These are phyloP conservation scores for Camellia lanceoleosa DNA, from an alignment of 148 eudicot species.

Conservation along the genomic window DNA sequence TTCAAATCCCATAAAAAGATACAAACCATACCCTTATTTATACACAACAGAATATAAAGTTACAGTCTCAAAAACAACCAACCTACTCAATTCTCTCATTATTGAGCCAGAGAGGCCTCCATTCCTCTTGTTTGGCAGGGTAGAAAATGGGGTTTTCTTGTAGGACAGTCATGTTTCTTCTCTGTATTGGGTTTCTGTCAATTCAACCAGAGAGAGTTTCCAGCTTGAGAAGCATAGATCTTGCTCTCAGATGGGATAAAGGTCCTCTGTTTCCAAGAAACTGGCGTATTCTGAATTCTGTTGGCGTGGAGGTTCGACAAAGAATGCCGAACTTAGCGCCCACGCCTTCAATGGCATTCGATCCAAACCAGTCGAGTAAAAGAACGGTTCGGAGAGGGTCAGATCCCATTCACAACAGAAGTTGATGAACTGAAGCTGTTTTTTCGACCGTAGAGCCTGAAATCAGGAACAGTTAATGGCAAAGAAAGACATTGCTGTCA, in stretches of 20 bases:
- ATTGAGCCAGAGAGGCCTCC: background rate
- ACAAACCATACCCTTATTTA: conserved; percentile 18
- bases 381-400: conserved; percentile 68
- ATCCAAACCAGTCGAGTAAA: conserved; percentile 59
- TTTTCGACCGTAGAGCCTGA: background rate
- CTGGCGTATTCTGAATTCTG: conserved; percentile 23
- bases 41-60: conserved; percentile 16
- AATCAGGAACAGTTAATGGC: background rate
- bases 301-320: conserved; percentile 18
- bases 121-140: conserved; percentile 2
- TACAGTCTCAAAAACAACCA: conserved; percentile 18
- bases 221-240: conserved; percentile 51
- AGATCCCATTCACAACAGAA: conserved; percentile 80
- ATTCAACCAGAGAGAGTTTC: conserved; percentile 40
- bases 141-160: conserved; percentile 36
- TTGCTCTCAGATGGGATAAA: conserved; percentile 46
- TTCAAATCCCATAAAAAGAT: conserved; percentile 33
- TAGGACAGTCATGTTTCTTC: conserved; percentile 33
- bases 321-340: conserved; percentile 37
- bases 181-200: conserved; percentile 49
- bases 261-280: background rate
- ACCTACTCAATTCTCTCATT: conserved; percentile 23
- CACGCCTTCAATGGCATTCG: conserved; percentile 38
- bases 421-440: conserved; percentile 24
- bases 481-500: conserved; percentile 1